Base-by-base conservation (phyloP, 2,329 filamentous ascomycete species). In the Cytospora leucostoma region DNA sequence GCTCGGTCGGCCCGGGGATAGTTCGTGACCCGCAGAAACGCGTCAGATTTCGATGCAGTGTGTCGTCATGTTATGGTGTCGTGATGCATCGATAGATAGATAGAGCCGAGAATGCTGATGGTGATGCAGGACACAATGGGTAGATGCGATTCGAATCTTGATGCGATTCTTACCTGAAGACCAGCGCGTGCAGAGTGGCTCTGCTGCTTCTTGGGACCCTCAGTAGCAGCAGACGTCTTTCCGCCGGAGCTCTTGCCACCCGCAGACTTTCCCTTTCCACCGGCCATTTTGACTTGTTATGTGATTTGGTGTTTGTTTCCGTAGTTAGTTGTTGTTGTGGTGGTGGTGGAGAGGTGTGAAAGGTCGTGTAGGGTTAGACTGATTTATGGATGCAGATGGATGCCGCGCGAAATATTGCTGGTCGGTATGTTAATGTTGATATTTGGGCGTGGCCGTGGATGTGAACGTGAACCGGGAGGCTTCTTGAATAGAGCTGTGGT, bases 151-250 rank as follows among this genome's bases (percentile, higher is more conserved):
- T 4, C 27, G 38, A 56, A 27, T 49, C 44, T 4, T 32, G 27
- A 32, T 33, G 19, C 21, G 57, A 50, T 61, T 65, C 54, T 84
- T 84, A 97, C 93, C 90, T 97, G 93, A 71, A 97, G 86, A 76
- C 93, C 93, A 76, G 93, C 93, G 79, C 95, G 93, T 74, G 92
- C 92, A 72, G 93, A 97, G 83, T 97, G 93, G 81, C 95, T 96
- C 81, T 96, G 91, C 75, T 91, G 89, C 83, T 97, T 97, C 82
- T 91, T 91, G 76, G 88, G 81, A 61, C 84, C 85, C 70, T 88
- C 88, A 72, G 84, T 86, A n/a, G 59, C 44, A 17, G 74, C 80
- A 66, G 81, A 80, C 56, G 82, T 84, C 84, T 95, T 95, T 71
- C 91, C 91, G 72, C 91, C 91, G 64, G 90, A 84, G 76, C 81